phyloP scores from a whole-genome alignment of 1,284 basidiomycete species.

The Trichosporon sp. region DNA sequence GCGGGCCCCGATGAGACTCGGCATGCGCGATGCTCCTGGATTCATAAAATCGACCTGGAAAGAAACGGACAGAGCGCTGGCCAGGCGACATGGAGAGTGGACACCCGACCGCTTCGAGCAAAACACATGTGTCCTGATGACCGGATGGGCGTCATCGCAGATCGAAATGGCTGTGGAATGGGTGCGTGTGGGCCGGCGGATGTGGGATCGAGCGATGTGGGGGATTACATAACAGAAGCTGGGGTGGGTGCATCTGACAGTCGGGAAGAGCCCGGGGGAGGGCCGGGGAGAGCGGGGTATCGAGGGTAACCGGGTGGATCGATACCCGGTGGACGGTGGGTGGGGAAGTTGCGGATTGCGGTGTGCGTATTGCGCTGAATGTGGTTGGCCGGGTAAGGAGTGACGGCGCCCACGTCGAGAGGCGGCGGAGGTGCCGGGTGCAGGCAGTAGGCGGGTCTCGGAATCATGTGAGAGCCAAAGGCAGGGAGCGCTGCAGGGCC shows the following conservation, averaged over 20 bases:
- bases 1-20: background rate
- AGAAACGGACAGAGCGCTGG: background rate
- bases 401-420: background rate
- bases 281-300: conserved; percentile 1
- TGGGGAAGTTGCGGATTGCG: conserved; percentile 8
- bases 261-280: background rate
- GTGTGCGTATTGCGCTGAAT: conserved; percentile 12
- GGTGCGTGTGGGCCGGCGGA: background rate
- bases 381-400: background rate
- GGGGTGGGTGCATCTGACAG: background rate
- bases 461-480: conserved; percentile 15
- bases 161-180: background rate
- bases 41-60: background rate
- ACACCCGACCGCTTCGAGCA: background rate
- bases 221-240: background rate
- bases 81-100: background rate
- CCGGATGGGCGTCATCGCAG: background rate
- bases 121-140: background rate
- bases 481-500: background rate
- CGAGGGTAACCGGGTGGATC: background rate
- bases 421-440: conserved; percentile 8
- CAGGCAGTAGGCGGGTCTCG: conserved; percentile 6
- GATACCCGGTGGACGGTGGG: conserved; percentile 12
- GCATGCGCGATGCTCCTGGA: background rate
- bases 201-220: background rate